A percentile compares a stretch with the other conserved stretches of the same genome.
phyloP scores from a whole-genome alignment of 192 early-diverging fungal genomes.

The Jimgerdemannia flammicorona region DNA sequence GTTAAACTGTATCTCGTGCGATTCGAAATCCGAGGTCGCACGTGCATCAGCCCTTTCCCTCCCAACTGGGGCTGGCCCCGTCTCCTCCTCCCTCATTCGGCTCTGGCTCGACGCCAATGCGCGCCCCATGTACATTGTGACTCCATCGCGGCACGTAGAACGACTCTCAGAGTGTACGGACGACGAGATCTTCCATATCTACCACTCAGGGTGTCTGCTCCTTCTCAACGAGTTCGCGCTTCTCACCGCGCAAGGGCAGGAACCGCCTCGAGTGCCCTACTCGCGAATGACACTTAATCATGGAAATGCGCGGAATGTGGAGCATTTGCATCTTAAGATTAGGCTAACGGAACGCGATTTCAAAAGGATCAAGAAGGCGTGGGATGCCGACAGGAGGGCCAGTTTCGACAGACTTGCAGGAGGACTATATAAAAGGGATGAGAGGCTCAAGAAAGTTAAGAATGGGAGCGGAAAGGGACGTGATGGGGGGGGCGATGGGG shows the following conservation, averaged over 20 bases:
- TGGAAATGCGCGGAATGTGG: slow-evolving; percentile 21
- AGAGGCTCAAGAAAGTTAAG: slow-evolving; percentile 7
- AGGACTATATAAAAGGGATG: slow-evolving; percentile 13
- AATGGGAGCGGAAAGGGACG: not conserved
- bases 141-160: slow-evolving; percentile 20
- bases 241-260: slow-evolving; percentile 1
- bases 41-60: not conserved
- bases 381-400: slow-evolving; percentile 15
- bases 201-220: not conserved
- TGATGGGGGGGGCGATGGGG: not conserved
- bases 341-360: slow-evolving; percentile 1
- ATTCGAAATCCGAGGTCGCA: not conserved
- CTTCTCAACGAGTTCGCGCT: slow-evolving; percentile 5
- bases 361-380: slow-evolving; percentile 1
- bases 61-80: not conserved
- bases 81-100: not conserved
- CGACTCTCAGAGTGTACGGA: slow-evolving; percentile 20
- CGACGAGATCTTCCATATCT: slow-evolving; percentile 19
- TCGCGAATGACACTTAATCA: slow-evolving; percentile 22
- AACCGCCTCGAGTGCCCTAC: not conserved
- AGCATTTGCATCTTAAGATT: slow-evolving; percentile 22
- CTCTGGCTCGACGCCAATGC: slow-evolving; percentile 23
- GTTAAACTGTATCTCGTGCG: not conserved
- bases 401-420: slow-evolving; percentile 3
- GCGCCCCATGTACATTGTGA: slow-evolving; percentile 22